phyloP scores from a whole-genome alignment of 1,284 basidiomycete species.

The Ceratobasidium sp. region DNA sequence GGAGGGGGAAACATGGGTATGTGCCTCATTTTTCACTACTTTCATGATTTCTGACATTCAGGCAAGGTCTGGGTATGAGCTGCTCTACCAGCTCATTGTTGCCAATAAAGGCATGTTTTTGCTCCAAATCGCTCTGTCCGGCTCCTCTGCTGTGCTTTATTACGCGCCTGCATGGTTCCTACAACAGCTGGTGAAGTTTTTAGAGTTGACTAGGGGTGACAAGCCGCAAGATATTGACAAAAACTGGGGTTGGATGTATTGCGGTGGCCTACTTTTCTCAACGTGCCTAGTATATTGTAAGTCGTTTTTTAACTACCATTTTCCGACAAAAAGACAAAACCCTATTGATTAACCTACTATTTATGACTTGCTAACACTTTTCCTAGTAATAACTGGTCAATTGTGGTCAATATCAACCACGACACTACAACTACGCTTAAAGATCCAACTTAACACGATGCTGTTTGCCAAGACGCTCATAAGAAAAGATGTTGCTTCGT shows the following conservation, averaged over 20 bases:
- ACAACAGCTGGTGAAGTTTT: constrained; percentile 72
- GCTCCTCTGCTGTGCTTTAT: constrained; percentile 72
- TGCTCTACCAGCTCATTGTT: constrained; percentile 67
- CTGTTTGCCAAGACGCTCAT: constrained; percentile 90
- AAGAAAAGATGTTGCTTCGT: constrained; percentile 84
- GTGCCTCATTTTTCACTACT: constrained; percentile 48
- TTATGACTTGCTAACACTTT: constrained; percentile 46
- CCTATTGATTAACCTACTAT: too few species aligned
- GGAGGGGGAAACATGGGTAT: constrained; percentile 33
- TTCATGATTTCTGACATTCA: constrained; percentile 35
- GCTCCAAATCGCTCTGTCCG: constrained; percentile 66
- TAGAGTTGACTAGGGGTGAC: constrained; percentile 66
- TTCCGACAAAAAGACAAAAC: too few species aligned
- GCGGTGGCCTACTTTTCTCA: constrained; percentile 72
- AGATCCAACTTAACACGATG: constrained; percentile 84
- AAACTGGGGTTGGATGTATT: constrained; percentile 64
- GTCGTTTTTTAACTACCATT: constrained; percentile 50
- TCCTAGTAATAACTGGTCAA: constrained; percentile 46
- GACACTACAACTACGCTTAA: constrained; percentile 70
- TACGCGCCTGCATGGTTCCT: constrained; percentile 84
- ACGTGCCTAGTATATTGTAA: constrained; percentile 70
- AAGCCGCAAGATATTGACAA: constrained; percentile 52
- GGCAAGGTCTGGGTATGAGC: constrained; percentile 68
- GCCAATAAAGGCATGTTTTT: constrained; percentile 62
- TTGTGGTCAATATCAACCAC: constrained; percentile 71